Conservation (phyloP, 768 basidiomycete genomes). For the Suillus americanus region DNA sequence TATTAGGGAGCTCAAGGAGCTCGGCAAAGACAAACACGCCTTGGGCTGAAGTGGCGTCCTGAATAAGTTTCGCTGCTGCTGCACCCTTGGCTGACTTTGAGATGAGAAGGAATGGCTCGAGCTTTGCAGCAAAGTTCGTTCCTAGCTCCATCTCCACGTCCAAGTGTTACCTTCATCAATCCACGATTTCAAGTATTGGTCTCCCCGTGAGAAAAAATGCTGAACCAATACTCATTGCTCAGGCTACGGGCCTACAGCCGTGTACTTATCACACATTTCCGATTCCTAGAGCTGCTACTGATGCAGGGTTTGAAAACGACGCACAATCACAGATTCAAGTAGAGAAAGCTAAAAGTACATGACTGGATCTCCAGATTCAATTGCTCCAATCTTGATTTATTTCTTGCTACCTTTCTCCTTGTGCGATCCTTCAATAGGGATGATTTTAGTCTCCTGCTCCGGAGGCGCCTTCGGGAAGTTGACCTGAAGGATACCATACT, state of each 20-base stretch:
- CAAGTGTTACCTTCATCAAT: background rate
- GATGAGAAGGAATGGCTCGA: constrained; percentile 91
- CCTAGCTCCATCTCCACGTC: constrained; percentile 55
- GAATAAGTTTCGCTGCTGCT: constrained; percentile 84
- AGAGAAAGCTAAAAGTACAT: background rate
- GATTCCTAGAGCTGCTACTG: background rate
- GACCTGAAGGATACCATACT: background rate
- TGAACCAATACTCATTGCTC: no score
- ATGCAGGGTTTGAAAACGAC: background rate
- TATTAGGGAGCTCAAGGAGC: constrained; percentile 76
- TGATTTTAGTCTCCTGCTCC: background rate
- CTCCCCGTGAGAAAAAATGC: background rate
- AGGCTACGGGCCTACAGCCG: no score
- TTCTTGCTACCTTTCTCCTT: background rate
- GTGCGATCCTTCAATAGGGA: background rate
- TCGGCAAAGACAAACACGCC: constrained; percentile 94
- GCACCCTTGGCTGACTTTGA: constrained; percentile 91
- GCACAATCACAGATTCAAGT: background rate
- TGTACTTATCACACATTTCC: background rate
- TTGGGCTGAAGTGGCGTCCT: constrained; percentile 83
- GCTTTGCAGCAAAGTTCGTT: constrained; percentile 60
- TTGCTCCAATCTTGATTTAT: background rate
- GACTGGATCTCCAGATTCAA: background rate
- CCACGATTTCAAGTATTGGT: background rate
- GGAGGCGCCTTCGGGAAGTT: background rate